Evolutionary conservation across 345 rosid genomes (phyloP), one percentile per base, ranked within the genome.

Genomic region (Citrus sp.): DNA sequence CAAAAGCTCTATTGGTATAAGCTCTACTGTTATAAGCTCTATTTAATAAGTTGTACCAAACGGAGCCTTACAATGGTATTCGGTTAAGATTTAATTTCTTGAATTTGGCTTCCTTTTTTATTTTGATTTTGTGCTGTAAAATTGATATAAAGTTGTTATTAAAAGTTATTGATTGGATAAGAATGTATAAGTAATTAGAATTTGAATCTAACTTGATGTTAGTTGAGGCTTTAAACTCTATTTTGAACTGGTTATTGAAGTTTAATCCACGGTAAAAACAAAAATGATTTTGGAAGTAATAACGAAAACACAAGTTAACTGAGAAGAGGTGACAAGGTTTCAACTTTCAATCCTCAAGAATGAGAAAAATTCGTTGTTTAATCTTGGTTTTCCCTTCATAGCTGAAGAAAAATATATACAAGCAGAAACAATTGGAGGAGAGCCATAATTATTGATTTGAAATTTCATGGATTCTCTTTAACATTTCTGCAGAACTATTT

Each of bases 361-460:
- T 2, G 28, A 4, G 56, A 65, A 16, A 32, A 60, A 16, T 28
- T 62, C 18, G 4, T 22, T 0, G 22, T 16, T 30, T 14, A 0
- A 28, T 14, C n/a, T 7, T 35, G 2, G 4, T 5, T 73, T 38
- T 38, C 34, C 46, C 30, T 54, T 55, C 28, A 51, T 68, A 28
- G 65, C 8, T 1, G 28, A 49, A 34, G 61, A 25, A 60, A 28
- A 58, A 67, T 46, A 62, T 27, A 67, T 30, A 67, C 49, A 75
- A 49, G 70, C 55, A 77, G 79, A 68, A 64, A 40, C 35, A 72
- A 22, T 6, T 63, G 56, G 64, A 59, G 60, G 51, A 25, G 63
- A 16, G 51, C 12, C 65, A 55, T 59, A 61, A 75, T 34, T 78
- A 46, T 38, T 80, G 84, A 86, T 86, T 80, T 80, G 89, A 84